Evolutionary conservation across 2,329 filamentous ascomycete species (phyloP).

Genomic region (Colletotrichum coccodes): DNA sequence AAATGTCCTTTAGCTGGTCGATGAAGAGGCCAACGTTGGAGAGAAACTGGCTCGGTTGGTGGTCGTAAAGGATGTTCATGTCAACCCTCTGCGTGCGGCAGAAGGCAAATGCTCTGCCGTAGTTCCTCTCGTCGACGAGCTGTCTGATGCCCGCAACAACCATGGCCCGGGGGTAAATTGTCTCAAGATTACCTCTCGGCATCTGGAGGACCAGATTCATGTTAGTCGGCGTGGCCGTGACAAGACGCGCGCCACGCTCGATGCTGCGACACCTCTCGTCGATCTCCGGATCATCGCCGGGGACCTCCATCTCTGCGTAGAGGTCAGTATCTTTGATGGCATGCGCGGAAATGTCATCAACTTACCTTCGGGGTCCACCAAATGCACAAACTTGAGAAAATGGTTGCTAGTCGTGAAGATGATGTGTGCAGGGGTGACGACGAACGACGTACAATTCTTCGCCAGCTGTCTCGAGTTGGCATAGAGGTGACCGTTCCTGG

Average conservation of each 20-base stretch:
- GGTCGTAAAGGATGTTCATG: slow-evolving; percentile 97
- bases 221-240: slow-evolving; percentile 88
- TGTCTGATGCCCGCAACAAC: slow-evolving; percentile 89
- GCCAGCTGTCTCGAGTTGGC: slow-evolving; percentile 79
- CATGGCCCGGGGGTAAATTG: slow-evolving; percentile 91
- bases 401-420: slow-evolving; percentile 94
- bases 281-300: slow-evolving; percentile 86
- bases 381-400: slow-evolving; percentile 92
- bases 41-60: slow-evolving; percentile 88
- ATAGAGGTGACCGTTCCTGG: slow-evolving; percentile 81
- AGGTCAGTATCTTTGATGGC: slow-evolving; percentile 36
- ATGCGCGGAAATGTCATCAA: background rate
- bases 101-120: slow-evolving; percentile 83
- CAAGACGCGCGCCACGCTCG: slow-evolving; percentile 86
- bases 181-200: slow-evolving; percentile 95
- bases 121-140: slow-evolving; percentile 83
- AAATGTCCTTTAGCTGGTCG: slow-evolving; percentile 82
- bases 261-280: slow-evolving; percentile 94
- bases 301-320: slow-evolving; percentile 77
- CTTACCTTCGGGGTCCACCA: slow-evolving; percentile 73
- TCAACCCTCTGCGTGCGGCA: slow-evolving; percentile 95
- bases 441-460: slow-evolving; percentile 92
- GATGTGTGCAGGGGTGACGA: slow-evolving; percentile 83
- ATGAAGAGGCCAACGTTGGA: slow-evolving; percentile 80
- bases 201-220: slow-evolving; percentile 92